A percentile compares a stretch with the other conserved stretches of the same genome.
Conservation (phyloP, 306 rosid genomes). For the Crotalaria pallida region DNA sequence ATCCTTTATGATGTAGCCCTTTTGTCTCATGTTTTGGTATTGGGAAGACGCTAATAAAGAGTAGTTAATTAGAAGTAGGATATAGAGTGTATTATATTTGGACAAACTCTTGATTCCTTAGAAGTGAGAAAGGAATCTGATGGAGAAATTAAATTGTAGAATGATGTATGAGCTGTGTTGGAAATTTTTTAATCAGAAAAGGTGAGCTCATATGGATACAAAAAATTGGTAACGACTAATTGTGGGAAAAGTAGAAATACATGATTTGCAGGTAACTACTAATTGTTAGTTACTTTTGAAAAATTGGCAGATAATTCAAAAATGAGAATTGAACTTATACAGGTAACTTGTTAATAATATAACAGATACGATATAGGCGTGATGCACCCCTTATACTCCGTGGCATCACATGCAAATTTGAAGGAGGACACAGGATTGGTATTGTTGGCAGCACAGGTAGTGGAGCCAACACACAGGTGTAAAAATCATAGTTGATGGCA, state of each 20-base stretch:
- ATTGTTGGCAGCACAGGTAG: slow-evolving; percentile 71
- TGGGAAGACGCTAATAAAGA: background rate
- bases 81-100: background rate
- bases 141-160: too few relatives aligned
- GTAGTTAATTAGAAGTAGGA: background rate
- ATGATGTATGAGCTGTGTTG: too few relatives aligned
- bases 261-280: slow-evolving; percentile 53
- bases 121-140: background rate
- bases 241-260: slow-evolving; percentile 58
- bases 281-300: background rate
- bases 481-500: slow-evolving; percentile 54
- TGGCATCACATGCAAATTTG: slow-evolving; percentile 63
- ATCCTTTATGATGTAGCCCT: background rate
- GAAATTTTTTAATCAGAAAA: too few relatives aligned
- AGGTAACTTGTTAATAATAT: background rate
- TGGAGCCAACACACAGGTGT: slow-evolving; percentile 63
- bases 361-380: slow-evolving; percentile 53
- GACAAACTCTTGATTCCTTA: background rate
- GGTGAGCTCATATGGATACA: too few relatives aligned
- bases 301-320: background rate
- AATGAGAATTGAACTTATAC: background rate
- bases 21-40: background rate
- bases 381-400: slow-evolving; percentile 60
- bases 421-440: slow-evolving; percentile 67
- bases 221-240: too few relatives aligned